phyloP scores from a whole-genome alignment of 257 asterid genomes.

The Cruciata laevipes region DNA sequence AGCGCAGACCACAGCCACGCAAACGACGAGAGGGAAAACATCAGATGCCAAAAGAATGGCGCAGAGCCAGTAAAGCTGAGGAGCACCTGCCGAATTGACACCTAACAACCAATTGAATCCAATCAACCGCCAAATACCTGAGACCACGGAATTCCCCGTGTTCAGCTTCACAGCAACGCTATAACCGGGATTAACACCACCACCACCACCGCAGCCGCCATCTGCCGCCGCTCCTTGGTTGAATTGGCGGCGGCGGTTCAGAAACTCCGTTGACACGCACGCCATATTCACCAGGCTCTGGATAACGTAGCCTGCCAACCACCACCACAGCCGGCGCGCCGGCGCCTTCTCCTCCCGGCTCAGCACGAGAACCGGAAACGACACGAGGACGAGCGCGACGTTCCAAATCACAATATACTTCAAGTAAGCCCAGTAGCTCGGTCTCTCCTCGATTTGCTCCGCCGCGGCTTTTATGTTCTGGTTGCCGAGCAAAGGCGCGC shows the following conservation, averaged over 20 bases:
- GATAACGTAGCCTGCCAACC: constrained; percentile 38
- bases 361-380: constrained; percentile 30
- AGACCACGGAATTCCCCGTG: constrained; percentile 90
- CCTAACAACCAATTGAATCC: constrained; percentile 96
- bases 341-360: constrained; percentile 32
- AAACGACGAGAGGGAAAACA: constrained; percentile 91
- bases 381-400: constrained; percentile 50
- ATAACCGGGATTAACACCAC: too few relatives aligned
- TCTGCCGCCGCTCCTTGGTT: constrained; percentile 25
- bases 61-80: constrained; percentile 96
- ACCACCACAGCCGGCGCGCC: constrained; percentile 35
- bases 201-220: constrained; percentile 28
- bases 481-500: constrained; percentile 49
- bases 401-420: constrained; percentile 83
- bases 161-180: constrained; percentile 68
- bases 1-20: not conserved
- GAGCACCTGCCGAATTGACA: constrained; percentile 66
- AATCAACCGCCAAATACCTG: constrained; percentile 96
- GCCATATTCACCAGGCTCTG: constrained; percentile 41
- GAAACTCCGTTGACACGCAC: constrained; percentile 52
- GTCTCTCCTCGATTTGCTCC: constrained; percentile 65
- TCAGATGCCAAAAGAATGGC: constrained; percentile 92
- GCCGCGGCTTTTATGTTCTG: constrained; percentile 46
- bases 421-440: constrained; percentile 88
- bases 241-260: constrained; percentile 34